Evolutionary conservation across 208 protist genomes (phyloP).

Genomic region (Trypanosoma rangeli): DNA sequence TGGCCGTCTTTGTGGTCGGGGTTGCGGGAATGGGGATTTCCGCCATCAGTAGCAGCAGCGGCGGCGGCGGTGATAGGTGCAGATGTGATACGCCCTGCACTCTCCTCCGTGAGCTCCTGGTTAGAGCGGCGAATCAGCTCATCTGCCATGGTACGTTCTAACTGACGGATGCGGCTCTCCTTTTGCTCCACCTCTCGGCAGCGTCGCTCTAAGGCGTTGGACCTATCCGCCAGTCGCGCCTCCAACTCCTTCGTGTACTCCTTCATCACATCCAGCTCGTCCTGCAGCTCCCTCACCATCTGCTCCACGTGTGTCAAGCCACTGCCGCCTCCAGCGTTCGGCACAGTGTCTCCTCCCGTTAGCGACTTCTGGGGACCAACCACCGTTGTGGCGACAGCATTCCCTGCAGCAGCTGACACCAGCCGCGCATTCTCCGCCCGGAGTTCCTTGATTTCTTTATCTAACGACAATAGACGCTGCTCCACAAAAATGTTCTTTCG

Average conservation of each 20-base stretch:
- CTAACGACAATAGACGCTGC: slow-evolving; percentile 43
- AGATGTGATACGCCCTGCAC: neutral
- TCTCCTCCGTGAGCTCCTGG: neutral
- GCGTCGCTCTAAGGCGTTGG: slow-evolving; percentile 37
- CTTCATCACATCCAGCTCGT: slow-evolving; percentile 4
- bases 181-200: slow-evolving; percentile 45
- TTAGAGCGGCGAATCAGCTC: slow-evolving; percentile 40
- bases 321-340: neutral
- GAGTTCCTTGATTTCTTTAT: slow-evolving; percentile 48
- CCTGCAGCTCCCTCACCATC: slow-evolving; percentile 10
- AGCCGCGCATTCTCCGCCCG: slow-evolving; percentile 41
- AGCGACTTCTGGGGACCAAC: no score
- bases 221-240: slow-evolving; percentile 37
- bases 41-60: neutral
- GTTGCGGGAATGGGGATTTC: neutral
- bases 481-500: slow-evolving; percentile 72
- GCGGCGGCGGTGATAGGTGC: neutral
- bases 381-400: neutral
- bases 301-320: slow-evolving; percentile 4
- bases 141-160: slow-evolving; percentile 80
- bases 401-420: neutral
- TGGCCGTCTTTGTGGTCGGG: neutral
- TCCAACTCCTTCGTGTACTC: slow-evolving; percentile 53
- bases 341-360: neutral
- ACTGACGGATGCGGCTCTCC: slow-evolving; percentile 75